These are phyloP conservation scores for Wickerhamiella nectarea DNA, from an alignment of 805 yeast species.

Conservation along the genomic window DNA sequence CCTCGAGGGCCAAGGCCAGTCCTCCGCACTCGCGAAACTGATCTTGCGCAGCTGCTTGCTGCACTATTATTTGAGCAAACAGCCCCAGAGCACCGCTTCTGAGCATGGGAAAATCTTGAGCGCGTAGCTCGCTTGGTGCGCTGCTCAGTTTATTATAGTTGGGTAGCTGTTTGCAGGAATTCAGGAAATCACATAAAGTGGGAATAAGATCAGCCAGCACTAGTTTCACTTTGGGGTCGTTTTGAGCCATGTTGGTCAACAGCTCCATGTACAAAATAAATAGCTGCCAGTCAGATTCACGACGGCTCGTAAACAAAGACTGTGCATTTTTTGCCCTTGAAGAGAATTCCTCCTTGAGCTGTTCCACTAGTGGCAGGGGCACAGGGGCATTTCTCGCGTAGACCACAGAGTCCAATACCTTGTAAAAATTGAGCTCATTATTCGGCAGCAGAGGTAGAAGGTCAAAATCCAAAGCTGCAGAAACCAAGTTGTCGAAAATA, in stretches of 20 bases:
- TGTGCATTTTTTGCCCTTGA: not conserved
- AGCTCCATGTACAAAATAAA: constrained; percentile 7
- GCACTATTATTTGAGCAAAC: constrained; percentile 42
- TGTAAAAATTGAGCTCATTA: not conserved
- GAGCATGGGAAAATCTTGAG: constrained; percentile 40
- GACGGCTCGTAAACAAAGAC: not conserved
- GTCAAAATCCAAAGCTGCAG: not conserved
- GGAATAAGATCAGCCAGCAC: not conserved
- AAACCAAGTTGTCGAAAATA: not conserved
- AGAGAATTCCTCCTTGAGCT: not conserved
- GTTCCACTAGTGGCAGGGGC: not conserved
- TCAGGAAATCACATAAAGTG: constrained; percentile 3
- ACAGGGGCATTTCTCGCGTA: not conserved
- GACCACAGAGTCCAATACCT: constrained; percentile 8
- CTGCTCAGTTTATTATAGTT: constrained; percentile 10
- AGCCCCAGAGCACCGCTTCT: constrained; percentile 57
- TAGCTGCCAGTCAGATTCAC: constrained; percentile 7
- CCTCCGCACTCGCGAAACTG: constrained; percentile 51
- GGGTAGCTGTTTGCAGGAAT: constrained; percentile 8
- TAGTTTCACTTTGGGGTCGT: constrained; percentile 1
- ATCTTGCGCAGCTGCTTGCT: constrained; percentile 50
- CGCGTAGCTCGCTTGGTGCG: constrained; percentile 7
- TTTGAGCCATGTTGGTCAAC: constrained; percentile 4
- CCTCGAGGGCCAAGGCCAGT: constrained; percentile 55
- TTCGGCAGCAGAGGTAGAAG: not conserved